A percentile compares a stretch with the other conserved stretches of the same genome.
Conservation (phyloP, 2,329 filamentous ascomycete genomes). For the Podosphaera leucotricha region DNA sequence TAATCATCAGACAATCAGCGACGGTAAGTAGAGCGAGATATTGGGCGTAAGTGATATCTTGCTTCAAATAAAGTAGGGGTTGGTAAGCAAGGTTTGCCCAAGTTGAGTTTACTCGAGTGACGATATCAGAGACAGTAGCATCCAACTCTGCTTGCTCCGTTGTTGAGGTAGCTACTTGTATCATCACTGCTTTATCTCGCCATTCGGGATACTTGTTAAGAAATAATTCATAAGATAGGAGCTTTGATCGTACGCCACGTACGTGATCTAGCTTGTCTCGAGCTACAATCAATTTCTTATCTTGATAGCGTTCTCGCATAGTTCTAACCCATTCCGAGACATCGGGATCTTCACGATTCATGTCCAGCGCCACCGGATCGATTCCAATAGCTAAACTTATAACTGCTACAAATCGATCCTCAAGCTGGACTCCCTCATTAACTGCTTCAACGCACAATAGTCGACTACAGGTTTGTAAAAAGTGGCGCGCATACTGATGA, state of each 20-base stretch:
- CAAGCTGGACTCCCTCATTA: constrained; percentile 66
- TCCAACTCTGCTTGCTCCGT: constrained; percentile 75
- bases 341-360: constrained; percentile 45
- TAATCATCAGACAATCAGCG: constrained; percentile 82
- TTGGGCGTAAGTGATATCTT: constrained; percentile 80
- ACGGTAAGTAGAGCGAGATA: constrained; percentile 81
- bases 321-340: constrained; percentile 59
- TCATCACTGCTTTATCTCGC: constrained; percentile 68
- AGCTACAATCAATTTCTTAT: constrained; percentile 76
- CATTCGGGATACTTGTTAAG: constrained; percentile 83
- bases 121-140: constrained; percentile 75
- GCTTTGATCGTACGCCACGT: constrained; percentile 77
- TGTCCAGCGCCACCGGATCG: constrained; percentile 51
- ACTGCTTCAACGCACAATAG: constrained; percentile 78
- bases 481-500: constrained; percentile 78
- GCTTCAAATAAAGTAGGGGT: constrained; percentile 78
- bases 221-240: constrained; percentile 74
- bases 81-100: constrained; percentile 83
- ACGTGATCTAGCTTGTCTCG: constrained; percentile 88
- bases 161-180: constrained; percentile 81
- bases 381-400: constrained; percentile 73
- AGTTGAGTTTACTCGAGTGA: constrained; percentile 76
- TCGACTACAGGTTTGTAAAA: constrained; percentile 84
- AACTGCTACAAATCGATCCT: constrained; percentile 83
- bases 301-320: constrained; percentile 63